A percentile compares a stretch with the other conserved stretches of the same genome.
phyloP scores from a whole-genome alignment of 208 protist genomes.

The Acanthamoeba lenticulata region DNA sequence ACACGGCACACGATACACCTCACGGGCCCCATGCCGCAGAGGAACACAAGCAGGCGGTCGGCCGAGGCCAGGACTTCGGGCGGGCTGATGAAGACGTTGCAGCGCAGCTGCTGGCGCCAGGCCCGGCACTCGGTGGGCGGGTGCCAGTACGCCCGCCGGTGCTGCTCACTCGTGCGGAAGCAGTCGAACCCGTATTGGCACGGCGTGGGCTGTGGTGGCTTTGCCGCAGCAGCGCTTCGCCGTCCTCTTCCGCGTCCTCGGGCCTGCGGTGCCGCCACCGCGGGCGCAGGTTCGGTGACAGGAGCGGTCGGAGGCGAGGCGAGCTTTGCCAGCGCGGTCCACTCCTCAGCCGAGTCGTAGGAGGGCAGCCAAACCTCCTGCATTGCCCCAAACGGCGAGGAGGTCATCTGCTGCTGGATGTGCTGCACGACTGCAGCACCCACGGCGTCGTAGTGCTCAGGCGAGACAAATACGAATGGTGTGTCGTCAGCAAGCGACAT shows the following conservation, averaged over 20 bases:
- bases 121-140: neutral
- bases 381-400: neutral
- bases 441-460: slow-evolving; percentile 24
- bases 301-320: neutral
- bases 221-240: neutral
- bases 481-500: neutral
- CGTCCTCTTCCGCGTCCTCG: neutral
- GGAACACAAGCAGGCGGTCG: slow-evolving; percentile 22
- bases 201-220: neutral
- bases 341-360: neutral
- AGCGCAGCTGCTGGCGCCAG: neutral
- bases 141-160: neutral
- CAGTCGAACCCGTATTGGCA: neutral
- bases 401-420: neutral
- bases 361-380: neutral
- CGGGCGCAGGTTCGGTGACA: neutral
- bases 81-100: slow-evolving; percentile 52
- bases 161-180: neutral
- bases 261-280: neutral
- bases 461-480: neutral
- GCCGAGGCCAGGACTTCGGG: neutral
- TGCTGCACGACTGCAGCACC: neutral
- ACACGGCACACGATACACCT: neutral
- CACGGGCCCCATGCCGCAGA: slow-evolving; percentile 58
- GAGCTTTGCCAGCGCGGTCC: neutral